Evolutionary conservation across 495 filamentous ascomycete species (phyloP).

Genomic region (Penicillium samsonianum): DNA sequence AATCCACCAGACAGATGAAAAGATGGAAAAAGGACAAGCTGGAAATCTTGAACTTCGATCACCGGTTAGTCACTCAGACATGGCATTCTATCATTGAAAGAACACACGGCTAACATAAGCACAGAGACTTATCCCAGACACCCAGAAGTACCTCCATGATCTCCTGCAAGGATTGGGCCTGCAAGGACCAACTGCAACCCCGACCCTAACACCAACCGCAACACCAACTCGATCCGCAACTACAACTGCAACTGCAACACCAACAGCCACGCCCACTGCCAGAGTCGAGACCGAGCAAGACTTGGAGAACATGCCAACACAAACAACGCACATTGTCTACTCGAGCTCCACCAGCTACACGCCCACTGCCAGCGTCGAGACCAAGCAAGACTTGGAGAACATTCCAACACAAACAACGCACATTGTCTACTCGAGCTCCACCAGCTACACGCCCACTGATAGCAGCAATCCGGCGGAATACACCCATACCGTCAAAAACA

Average conservation of each 20-base stretch:
- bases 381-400: slow-evolving; percentile 10
- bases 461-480: slow-evolving; percentile 1
- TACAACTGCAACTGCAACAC: slow-evolving; percentile 1
- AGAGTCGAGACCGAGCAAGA: slow-evolving; percentile 8
- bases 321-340: slow-evolving; percentile 7
- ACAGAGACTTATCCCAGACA: slow-evolving; percentile 39
- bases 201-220: slow-evolving; percentile 4
- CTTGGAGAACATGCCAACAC: slow-evolving; percentile 8
- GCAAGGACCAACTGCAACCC: slow-evolving; percentile 1
- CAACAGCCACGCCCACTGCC: slow-evolving; percentile 3
- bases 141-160: slow-evolving; percentile 24
- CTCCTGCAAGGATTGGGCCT: slow-evolving; percentile 31
- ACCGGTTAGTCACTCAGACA: slow-evolving; percentile 12
- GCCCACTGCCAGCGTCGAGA: slow-evolving; percentile 4
- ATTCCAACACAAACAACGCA: slow-evolving; percentile 9
- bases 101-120: slow-evolving; percentile 4
- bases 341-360: slow-evolving; percentile 5
- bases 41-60: slow-evolving; percentile 19
- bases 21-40: background rate
- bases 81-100: background rate
- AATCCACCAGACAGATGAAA: slow-evolving; percentile 8
- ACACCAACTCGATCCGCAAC: too few relatives aligned
- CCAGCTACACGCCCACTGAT: slow-evolving; percentile 4
- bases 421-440: slow-evolving; percentile 7
- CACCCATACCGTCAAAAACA: slow-evolving; percentile 20